A percentile compares a stretch with the other conserved stretches of the same genome.
These are phyloP conservation scores for Crithidia sp. DNA, from an alignment of 208 protist genomes.

Conservation along the genomic window DNA sequence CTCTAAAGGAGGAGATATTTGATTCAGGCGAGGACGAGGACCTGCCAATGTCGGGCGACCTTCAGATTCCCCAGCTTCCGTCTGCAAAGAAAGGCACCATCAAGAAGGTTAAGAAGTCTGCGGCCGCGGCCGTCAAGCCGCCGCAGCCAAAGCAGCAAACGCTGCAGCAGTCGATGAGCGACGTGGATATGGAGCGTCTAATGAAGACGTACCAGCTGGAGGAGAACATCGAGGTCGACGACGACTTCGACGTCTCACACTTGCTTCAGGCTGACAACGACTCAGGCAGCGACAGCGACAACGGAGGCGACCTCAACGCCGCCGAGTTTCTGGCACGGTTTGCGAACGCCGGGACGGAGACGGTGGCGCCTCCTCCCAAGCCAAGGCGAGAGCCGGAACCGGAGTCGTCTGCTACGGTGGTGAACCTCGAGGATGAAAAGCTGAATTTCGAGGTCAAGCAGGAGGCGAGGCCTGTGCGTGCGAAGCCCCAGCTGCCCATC, in stretches of 20 bases:
- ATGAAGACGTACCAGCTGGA: slow-evolving; percentile 53
- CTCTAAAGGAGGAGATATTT: slow-evolving; percentile 55
- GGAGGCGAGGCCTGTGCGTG: slow-evolving; percentile 1
- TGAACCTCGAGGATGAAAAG: slow-evolving; percentile 39
- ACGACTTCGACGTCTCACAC: slow-evolving; percentile 52
- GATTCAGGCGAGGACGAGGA: slow-evolving; percentile 55
- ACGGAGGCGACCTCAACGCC: slow-evolving; percentile 39
- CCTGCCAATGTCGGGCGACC: slow-evolving; percentile 32
- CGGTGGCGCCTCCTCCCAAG: not conserved
- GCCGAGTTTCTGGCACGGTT: slow-evolving; percentile 39
- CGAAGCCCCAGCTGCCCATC: not conserved
- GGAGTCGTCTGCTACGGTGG: slow-evolving; percentile 17
- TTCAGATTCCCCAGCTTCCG: slow-evolving; percentile 30
- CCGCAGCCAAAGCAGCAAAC: slow-evolving; percentile 72
- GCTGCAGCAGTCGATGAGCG: slow-evolving; percentile 58
- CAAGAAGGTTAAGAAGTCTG: slow-evolving; percentile 15
- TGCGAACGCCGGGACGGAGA: slow-evolving; percentile 21
- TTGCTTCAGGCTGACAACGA: slow-evolving; percentile 47
- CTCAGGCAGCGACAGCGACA: slow-evolving; percentile 33
- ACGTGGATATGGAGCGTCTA: slow-evolving; percentile 70
- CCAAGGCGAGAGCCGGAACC: slow-evolving; percentile 10
- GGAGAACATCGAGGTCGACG: slow-evolving; percentile 45
- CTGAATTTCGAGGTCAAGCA: slow-evolving; percentile 27
- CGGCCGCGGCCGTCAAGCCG: slow-evolving; percentile 12
- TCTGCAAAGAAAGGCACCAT: slow-evolving; percentile 37